A percentile compares a stretch with the other conserved stretches of the same genome.
These are phyloP conservation scores for Xylaria grammica DNA, from an alignment of 495 filamentous ascomycete genomes.

Conservation along the genomic window DNA sequence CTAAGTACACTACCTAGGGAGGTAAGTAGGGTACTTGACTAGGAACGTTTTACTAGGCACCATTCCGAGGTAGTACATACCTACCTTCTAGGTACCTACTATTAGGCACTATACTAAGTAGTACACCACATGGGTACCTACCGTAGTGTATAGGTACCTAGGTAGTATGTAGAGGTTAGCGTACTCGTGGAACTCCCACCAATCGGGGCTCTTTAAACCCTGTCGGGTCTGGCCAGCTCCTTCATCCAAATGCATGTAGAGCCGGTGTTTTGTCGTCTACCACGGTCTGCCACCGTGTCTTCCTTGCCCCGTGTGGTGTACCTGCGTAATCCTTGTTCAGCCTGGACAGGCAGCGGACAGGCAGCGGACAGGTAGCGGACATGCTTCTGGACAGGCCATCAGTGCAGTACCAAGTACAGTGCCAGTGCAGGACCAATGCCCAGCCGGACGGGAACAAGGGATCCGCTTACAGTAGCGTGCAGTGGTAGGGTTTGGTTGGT, in stretches of 20 bases:
- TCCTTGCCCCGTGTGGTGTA: conserved; percentile 7
- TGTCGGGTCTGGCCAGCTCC: background rate
- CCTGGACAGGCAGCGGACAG: conserved; percentile 5
- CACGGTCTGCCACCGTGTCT: background rate
- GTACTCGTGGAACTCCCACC: background rate
- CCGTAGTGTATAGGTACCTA: no score
- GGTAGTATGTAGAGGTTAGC: no score
- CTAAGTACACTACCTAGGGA: no score
- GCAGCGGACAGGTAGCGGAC: no score
- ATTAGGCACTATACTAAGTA: no score
- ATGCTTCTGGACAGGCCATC: no score
- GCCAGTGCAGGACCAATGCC: conserved; percentile 2
- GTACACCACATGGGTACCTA: no score
- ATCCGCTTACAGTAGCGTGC: conserved; percentile 18
- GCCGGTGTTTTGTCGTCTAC: background rate
- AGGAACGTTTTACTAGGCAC: no score
- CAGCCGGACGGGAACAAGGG: conserved; percentile 21
- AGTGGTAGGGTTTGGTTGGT: conserved; percentile 8
- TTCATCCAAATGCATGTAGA: background rate
- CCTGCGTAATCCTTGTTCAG: conserved; percentile 21
- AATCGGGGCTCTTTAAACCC: background rate
- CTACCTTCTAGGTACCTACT: no score
- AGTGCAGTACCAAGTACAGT: no score
- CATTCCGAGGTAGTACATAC: no score
- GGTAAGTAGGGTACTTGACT: no score